Evolutionary conservation across 495 filamentous ascomycete genomes (phyloP), one percentile per base, ranked within the genome.

Genomic region (Talaromyces proteolyticus): DNA sequence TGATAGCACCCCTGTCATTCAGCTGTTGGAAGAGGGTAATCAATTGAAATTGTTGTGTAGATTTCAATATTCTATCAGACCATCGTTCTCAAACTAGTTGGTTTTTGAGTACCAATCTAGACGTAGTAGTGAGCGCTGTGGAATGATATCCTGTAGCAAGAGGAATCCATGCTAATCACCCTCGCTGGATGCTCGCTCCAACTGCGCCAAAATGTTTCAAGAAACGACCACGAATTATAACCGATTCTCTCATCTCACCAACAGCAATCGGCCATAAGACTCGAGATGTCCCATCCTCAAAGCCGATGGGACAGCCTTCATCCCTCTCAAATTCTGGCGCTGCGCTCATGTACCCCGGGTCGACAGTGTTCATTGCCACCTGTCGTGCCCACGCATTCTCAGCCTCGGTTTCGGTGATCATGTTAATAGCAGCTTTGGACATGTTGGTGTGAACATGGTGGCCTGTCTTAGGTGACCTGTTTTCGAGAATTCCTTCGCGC

Each of bases 351-450:
- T 68, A 78, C 1, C 71, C 73, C 11, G 72, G 73, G 61, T 78
- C 74, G 6, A 76, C 72, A 0, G 60, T 67, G 52, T 76, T 76
- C 51, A 77, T 73, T 6, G 70, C 69, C 3, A 74, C 65, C 4
- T 60, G 51, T 6, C 59, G 53, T 16, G 53, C 49, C 74, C 73
- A 77, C 3, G 66, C 64, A 12, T 47, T 16, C 1, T 41, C 48
- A 6, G 63, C 64, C 46, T 73, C 69, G 2, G 69, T 72, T 44
- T 70, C 67, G 4, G 72, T 74, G 34, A 75, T 65, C 70, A 76
- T 76, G 53, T 75, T 75, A 21, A 76, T 57, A 2, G 70, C 74
- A 6, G 73, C 73, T 47, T 77, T 75, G n/a, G 69, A 65, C 67
- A 75, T 70, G 54, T 75, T 75, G 1, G 70, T 76, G 54, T 75